phyloP scores from a whole-genome alignment of 257 asterid species.

The Voacanga thouarsii region DNA sequence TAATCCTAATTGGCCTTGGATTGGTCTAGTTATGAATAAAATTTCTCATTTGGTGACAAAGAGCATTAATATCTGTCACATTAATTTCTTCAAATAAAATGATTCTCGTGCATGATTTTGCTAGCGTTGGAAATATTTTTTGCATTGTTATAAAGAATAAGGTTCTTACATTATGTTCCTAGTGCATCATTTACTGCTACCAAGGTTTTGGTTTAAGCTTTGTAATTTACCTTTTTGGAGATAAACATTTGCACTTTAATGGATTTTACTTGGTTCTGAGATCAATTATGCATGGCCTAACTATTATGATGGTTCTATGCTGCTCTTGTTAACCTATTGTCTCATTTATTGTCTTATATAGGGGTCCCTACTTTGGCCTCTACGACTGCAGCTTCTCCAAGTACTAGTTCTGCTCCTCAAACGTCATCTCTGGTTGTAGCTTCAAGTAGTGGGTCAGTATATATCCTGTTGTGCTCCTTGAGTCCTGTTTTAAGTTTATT shows the following conservation, averaged over 20 bases:
- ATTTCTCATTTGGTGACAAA: neutral
- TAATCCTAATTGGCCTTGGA: neutral
- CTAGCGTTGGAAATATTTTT: neutral
- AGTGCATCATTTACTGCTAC: neutral
- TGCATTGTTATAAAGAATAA: neutral
- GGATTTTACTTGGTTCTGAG: neutral
- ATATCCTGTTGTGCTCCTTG: constrained; percentile 13
- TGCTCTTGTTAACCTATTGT: constrained; percentile 22
- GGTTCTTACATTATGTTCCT: neutral
- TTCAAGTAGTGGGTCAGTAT: constrained; percentile 72
- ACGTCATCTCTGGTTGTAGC: constrained; percentile 56
- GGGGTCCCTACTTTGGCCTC: constrained; percentile 46
- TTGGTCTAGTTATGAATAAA: neutral
- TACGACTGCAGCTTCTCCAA: constrained; percentile 40
- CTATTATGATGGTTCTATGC: neutral
- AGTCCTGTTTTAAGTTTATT: neutral
- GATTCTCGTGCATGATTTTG: neutral
- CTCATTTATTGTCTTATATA: constrained; percentile 13
- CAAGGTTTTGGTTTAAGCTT: neutral
- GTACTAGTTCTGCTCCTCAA: constrained; percentile 59
- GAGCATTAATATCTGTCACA: neutral
- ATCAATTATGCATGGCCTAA: neutral
- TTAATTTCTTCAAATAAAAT: neutral
- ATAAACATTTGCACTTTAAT: neutral
- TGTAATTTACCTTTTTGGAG: neutral